A percentile compares a stretch with the other conserved stretches of the same genome.
Evolutionary conservation across 2,329 filamentous ascomycete genomes (phyloP).

Genomic region (Fusarium palustre): DNA sequence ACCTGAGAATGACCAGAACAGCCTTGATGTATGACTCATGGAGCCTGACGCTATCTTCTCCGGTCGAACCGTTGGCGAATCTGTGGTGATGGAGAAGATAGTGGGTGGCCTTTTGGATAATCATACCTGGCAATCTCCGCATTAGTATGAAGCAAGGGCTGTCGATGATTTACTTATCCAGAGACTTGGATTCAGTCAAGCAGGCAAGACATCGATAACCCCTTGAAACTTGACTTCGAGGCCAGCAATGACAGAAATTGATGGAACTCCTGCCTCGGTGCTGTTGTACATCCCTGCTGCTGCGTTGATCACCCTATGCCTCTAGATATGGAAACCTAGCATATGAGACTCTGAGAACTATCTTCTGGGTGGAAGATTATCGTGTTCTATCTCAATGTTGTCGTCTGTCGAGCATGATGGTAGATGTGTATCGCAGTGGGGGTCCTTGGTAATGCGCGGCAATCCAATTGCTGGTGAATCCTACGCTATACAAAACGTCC

Average conservation of each 20-base stretch:
- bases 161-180: slow-evolving; percentile 15
- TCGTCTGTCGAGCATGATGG: slow-evolving; percentile 17
- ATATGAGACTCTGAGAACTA: slow-evolving; percentile 9
- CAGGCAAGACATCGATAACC: neutral
- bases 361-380: neutral
- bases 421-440: slow-evolving; percentile 27
- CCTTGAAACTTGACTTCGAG: slow-evolving; percentile 3
- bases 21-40: slow-evolving; percentile 23
- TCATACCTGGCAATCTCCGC: slow-evolving; percentile 1
- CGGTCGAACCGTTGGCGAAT: slow-evolving; percentile 1
- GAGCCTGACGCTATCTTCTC: neutral
- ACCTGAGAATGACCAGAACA: slow-evolving; percentile 27
- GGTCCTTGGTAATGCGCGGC: slow-evolving; percentile 37
- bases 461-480: slow-evolving; percentile 39
- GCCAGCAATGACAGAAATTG: neutral
- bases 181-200: slow-evolving; percentile 12
- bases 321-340: slow-evolving; percentile 11
- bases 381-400: neutral
- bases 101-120: slow-evolving; percentile 13
- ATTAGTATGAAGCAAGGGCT: slow-evolving; percentile 11
- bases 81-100: slow-evolving; percentile 15
- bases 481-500: slow-evolving; percentile 36
- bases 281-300: slow-evolving; percentile 19
- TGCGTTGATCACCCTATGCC: slow-evolving; percentile 8
- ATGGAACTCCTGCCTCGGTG: slow-evolving; percentile 10